phyloP scores from a whole-genome alignment of 306 rosid species.

The Canavalia gladiata region DNA sequence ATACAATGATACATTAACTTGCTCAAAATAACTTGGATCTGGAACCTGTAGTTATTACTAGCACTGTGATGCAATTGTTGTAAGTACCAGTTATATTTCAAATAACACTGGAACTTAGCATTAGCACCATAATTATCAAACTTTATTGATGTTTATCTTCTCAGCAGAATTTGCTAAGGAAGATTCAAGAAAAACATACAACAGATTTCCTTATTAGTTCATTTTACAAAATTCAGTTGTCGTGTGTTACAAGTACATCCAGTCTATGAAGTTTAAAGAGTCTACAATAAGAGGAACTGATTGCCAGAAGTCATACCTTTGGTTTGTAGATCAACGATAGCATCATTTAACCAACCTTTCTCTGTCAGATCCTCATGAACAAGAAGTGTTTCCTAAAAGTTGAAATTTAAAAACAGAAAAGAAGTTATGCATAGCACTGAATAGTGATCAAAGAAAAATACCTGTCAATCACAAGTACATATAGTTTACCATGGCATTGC shows the following conservation, averaged over 20 bases:
- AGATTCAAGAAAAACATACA: background rate
- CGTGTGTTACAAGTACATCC: background rate
- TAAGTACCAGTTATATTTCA: no score
- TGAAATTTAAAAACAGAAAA: constrained; percentile 39
- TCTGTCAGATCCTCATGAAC: constrained; percentile 76
- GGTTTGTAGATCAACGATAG: constrained; percentile 67
- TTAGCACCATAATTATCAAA: background rate
- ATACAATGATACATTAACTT: background rate
- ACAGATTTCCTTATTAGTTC: background rate
- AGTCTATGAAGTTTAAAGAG: background rate
- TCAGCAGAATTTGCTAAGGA: background rate
- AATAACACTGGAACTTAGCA: no score
- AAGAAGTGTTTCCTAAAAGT: constrained; percentile 92
- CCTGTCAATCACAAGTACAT: background rate
- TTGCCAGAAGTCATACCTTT: constrained; percentile 66
- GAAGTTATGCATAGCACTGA: constrained; percentile 26
- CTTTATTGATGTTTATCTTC: background rate
- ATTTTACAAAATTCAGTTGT: background rate
- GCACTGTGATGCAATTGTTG: no score
- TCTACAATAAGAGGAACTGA: background rate
- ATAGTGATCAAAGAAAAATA: constrained; percentile 27
- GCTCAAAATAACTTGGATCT: constrained; percentile 18
- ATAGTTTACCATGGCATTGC: constrained; percentile 94
- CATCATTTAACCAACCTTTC: constrained; percentile 64
- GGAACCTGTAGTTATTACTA: no score